Base-by-base conservation (phyloP, 768 basidiomycete genomes). In the Lenzites betulinus region DNA sequence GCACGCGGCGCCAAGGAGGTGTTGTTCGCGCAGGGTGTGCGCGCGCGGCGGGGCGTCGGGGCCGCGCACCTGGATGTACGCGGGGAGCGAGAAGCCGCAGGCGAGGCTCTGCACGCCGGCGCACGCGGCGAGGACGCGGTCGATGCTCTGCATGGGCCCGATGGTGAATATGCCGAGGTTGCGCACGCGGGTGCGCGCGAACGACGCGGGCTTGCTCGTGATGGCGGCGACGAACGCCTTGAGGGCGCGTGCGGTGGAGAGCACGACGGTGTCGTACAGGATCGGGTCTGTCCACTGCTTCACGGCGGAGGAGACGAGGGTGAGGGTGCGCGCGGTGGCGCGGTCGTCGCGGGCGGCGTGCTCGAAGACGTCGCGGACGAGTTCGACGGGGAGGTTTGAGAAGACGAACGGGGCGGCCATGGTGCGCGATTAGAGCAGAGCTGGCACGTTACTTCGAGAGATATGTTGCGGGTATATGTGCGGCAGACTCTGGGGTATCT, bases 191-290 rank as follows among this genome's bases (percentile, higher is more conserved):
- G 56, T 51, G 44, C 51, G 39, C 18, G 69, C 63, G 56, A 73
- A 70, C 18, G 49, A 54, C 33, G 67, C 26, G 13, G 71, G 69
- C 56, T 73, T 73, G 57, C 55, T 50, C 11, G 69, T 36, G 54
- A 73, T 66, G 12, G 74, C 64, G 38, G 66, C 51, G 28, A 69
- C 54, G 65, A 77, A 77, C 6, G 71, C 56, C 18, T 65, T 64
- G 41, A 77, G 66, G 22, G 69, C 54, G 42, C 68, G 71, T 4
- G 74, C 57, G 54, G 74, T 67, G 33, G 68, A 61, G 35, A 78
- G 74, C 39, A 71, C 65, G 57, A 78, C 76, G 54, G 76, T 77
- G 54, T 73, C 67, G 66, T 76, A 77, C 36, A 78, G 69, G 33
- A 73, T 58, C 23, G 73, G 75, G 41, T 75, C 73, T 26, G 71